Evolutionary conservation across 192 early-diverging fungal genomes (phyloP).

Genomic region (Dissophora globulifera): DNA sequence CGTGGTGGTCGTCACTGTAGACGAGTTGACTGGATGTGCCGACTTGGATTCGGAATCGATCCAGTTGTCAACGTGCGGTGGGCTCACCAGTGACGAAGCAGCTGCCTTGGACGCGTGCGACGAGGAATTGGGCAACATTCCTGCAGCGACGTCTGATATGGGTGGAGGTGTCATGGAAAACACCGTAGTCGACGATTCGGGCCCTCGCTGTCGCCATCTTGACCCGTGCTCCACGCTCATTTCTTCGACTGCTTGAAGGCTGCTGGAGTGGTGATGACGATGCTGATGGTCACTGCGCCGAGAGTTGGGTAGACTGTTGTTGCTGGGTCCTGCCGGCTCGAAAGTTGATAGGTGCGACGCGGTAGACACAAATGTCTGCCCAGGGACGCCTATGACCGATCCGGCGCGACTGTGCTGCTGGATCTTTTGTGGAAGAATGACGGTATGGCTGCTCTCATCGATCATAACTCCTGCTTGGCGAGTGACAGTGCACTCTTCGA

Average conservation of each 20-base stretch:
- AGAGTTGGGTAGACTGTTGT: not conserved
- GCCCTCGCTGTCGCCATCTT: not conserved
- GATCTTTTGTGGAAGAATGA: constrained; percentile 29
- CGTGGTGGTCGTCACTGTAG: constrained; percentile 19
- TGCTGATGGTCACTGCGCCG: not conserved
- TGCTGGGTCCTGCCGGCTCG: not conserved
- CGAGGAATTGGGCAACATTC: constrained; percentile 9
- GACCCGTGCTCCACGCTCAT: not conserved
- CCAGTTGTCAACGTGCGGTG: constrained; percentile 29
- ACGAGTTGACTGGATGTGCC: constrained; percentile 26
- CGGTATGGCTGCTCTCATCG: constrained; percentile 29
- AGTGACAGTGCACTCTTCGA: constrained; percentile 52
- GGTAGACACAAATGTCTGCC: not conserved
- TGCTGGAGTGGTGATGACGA: not conserved
- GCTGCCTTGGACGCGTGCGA: not conserved
- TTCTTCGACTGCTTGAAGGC: not conserved
- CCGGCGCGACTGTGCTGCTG: constrained; percentile 5
- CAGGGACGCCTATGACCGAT: not conserved
- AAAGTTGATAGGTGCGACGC: constrained; percentile 1
- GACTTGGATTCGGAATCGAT: constrained; percentile 24
- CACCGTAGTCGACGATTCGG: not conserved
- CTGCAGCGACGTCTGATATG: constrained; percentile 29
- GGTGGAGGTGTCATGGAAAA: constrained; percentile 1
- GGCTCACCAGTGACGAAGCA: not conserved
- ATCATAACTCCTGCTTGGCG: constrained; percentile 23